A percentile compares a stretch with the other conserved stretches of the same genome.
Conservation (phyloP, 192 early-diverging fungal species). For the Geranomyces michiganensis region DNA sequence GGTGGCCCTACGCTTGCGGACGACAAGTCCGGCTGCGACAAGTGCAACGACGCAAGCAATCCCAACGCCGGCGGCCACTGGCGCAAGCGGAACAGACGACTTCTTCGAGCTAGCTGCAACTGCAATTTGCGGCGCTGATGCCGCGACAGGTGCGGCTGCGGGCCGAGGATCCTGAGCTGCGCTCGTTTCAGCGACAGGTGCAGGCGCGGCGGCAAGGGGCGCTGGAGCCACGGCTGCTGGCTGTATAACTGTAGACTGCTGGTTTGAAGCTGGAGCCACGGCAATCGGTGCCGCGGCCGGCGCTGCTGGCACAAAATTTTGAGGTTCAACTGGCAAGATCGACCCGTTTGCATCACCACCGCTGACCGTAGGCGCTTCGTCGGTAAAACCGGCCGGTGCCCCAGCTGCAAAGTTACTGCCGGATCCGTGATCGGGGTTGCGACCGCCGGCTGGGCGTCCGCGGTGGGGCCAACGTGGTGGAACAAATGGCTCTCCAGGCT, state of each 20-base stretch:
- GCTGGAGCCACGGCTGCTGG: not conserved
- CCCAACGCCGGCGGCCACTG: not conserved
- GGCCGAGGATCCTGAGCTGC: not conserved
- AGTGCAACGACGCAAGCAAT: not conserved
- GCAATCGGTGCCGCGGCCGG: not conserved
- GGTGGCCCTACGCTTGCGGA: not conserved
- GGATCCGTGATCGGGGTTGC: not conserved
- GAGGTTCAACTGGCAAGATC: not conserved
- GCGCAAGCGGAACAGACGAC: not conserved
- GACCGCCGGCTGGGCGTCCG: too few species aligned
- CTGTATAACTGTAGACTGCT: not conserved
- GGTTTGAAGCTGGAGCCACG: not conserved
- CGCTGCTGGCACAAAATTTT: too few species aligned
- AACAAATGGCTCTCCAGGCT: too few species aligned
- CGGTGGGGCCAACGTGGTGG: too few species aligned
- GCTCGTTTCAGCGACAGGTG: not conserved
- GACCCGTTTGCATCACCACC: not conserved
- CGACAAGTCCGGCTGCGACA: not conserved
- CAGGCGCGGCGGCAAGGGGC: not conserved
- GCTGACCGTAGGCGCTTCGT: not conserved
- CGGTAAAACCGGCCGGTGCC: not conserved
- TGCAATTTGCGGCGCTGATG: not conserved
- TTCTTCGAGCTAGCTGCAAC: not conserved
- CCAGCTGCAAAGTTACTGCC: not conserved
- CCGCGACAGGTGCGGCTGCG: too few species aligned